Percentiles rank a stretch among this genome's conserved stretches.
Conservation (phyloP, 2,329 filamentous ascomycete species). For the Cordyceps farinosa region DNA sequence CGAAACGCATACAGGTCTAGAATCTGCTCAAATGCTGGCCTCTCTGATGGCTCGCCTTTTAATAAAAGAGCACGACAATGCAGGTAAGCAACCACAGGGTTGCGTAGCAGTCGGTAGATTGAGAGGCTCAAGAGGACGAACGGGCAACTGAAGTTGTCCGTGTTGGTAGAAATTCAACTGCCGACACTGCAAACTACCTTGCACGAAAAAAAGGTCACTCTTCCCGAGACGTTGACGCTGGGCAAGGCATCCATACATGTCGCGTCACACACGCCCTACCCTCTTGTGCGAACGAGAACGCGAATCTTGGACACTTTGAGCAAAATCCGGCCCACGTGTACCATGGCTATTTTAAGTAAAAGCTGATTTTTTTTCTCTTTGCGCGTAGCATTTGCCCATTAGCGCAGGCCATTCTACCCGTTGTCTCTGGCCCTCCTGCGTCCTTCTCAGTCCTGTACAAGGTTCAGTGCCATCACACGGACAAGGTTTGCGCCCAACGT, state of each 20-base stretch:
- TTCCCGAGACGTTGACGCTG: background rate
- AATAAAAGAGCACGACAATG: background rate
- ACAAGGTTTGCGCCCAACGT: slow-evolving; percentile 4
- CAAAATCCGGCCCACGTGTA: background rate
- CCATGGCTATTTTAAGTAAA: background rate
- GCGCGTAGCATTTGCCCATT: background rate
- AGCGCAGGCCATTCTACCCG: background rate
- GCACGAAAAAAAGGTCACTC: background rate
- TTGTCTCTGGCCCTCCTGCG: background rate
- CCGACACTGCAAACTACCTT: background rate
- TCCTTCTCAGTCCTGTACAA: background rate
- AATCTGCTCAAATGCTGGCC: no score
- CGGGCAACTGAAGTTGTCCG: background rate
- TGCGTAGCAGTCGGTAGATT: background rate
- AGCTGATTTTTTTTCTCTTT: background rate
- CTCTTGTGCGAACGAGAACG: background rate
- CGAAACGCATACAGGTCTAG: no score
- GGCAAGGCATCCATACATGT: slow-evolving; percentile 14
- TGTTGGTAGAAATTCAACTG: slow-evolving; percentile 1
- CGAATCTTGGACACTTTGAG: background rate
- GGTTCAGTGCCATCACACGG: no score
- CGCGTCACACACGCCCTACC: slow-evolving; percentile 3
- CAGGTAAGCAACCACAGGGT: background rate
- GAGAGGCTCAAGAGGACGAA: background rate
- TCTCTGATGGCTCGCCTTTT: background rate